Percentiles rank a stretch among this genome's conserved stretches.
Conservation (phyloP, 2,329 filamentous ascomycete species). For the Coniella vitis region DNA sequence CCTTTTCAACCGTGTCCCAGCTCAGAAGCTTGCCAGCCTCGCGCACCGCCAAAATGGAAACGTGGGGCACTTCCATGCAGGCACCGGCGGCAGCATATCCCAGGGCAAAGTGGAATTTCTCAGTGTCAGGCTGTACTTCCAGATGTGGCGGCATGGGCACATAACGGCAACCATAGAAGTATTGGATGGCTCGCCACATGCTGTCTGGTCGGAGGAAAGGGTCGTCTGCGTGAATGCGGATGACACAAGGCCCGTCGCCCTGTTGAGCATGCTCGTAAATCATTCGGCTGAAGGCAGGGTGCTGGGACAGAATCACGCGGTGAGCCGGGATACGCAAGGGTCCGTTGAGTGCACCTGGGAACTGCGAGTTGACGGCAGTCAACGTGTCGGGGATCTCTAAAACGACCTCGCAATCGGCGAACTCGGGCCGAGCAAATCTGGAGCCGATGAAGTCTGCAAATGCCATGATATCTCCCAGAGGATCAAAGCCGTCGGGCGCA, state of each 20-base stretch:
- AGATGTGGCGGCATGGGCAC: constrained; percentile 12
- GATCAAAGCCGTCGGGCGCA: constrained; percentile 7
- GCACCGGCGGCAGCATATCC: constrained; percentile 59
- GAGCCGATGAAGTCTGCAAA: constrained; percentile 13
- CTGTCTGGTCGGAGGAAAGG: constrained; percentile 48
- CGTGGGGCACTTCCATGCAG: constrained; percentile 46
- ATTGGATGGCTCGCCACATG: constrained; percentile 51
- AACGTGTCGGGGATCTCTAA: constrained; percentile 30
- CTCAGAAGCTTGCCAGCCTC: constrained; percentile 51
- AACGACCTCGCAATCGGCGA: constrained; percentile 37
- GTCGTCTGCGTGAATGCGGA: constrained; percentile 43
- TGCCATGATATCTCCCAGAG: constrained; percentile 6
- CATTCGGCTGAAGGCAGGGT: constrained; percentile 29
- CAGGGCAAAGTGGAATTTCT: constrained; percentile 45
- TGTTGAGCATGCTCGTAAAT: constrained; percentile 25
- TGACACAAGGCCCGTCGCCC: constrained; percentile 24
- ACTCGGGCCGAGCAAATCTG: constrained; percentile 30
- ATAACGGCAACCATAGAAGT: constrained; percentile 46
- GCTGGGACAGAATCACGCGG: constrained; percentile 49
- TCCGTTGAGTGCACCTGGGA: constrained; percentile 18
- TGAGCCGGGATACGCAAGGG: constrained; percentile 46
- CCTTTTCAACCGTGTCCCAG: constrained; percentile 57
- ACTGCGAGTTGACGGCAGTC: constrained; percentile 14
- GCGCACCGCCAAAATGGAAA: constrained; percentile 52
- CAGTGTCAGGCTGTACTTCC: constrained; percentile 8